Base-by-base conservation (phyloP, 169 alveolate species). In the Cardiosporidium cionae region DNA sequence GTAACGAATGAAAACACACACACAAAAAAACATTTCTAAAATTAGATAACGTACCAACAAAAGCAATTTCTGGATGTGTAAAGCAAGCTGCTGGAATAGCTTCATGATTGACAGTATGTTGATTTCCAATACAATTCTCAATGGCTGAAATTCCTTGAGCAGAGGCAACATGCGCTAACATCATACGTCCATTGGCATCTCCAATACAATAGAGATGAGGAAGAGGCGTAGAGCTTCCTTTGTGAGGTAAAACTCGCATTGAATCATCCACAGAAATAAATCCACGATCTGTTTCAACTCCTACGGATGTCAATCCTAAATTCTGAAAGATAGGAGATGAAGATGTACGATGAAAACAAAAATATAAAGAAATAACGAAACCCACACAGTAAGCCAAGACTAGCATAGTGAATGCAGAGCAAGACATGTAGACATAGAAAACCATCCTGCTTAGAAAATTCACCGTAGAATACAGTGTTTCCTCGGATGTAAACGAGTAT, bases 141-240 rank as follows among this genome's bases (percentile, higher is more conserved):
- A 77, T 68, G 3, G 75, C 72, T 25, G 58, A 22, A 33, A 69
- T 25, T 32, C 68, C 79, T 62, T 83, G 88, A 32, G 82, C 82
- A 0, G 88, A 76, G 4, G 88, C 88, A 33, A 85, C 83, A 58
- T 83, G 88, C 5, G 88, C 88, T 33, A 83, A 52, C 85, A 78
- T 80, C 79, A 79, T 76, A 29, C 34, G 34, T 0, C 88, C 88
- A 29, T 83, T 83, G 44, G 88, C 85, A 68, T 83, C 88, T 0
- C 88, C 88, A 7, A 83, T 78, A 68, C 88, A 83, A 74, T 79
- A 83, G 53, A 83, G 75, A 3, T n/a, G 9, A n/a, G 16, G 58
- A 44, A n/a, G 58, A 44, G 9, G 58, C 3, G 36, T 52, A 9
- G 37, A 27, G 22, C 65, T 44, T 7, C 67, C 75, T 36, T 62